A percentile compares a stretch with the other conserved stretches of the same genome.
Conservation (phyloP, 176 grass and related monocot species). For the Ananas comosus region DNA sequence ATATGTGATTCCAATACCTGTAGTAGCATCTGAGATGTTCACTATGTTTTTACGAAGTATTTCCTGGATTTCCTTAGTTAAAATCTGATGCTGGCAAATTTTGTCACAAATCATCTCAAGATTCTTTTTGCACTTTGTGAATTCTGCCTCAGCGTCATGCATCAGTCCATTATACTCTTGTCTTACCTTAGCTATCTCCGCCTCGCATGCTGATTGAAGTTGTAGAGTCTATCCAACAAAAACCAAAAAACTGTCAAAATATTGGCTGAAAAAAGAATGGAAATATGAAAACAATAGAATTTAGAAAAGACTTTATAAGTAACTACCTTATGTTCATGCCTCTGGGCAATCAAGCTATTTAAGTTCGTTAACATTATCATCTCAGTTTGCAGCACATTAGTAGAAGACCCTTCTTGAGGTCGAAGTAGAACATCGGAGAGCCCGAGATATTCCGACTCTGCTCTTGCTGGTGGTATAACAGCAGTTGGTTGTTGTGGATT, state of each 20-base stretch:
- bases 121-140: conserved; percentile 19
- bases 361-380: conserved; percentile 23
- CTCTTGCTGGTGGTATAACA: conserved; percentile 23
- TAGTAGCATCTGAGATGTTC: conserved; percentile 17
- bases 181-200: conserved; percentile 26
- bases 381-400: conserved; percentile 14
- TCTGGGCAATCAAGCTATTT: conserved; percentile 22
- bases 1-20: conserved; percentile 20
- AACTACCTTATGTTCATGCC: conserved; percentile 33
- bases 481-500: conserved; percentile 7
- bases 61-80: conserved; percentile 34
- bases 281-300: conserved; percentile 2
- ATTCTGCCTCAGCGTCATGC: conserved; percentile 27
- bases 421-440: conserved; percentile 18
- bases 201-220: conserved; percentile 22
- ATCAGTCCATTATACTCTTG: conserved; percentile 32
- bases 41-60: conserved; percentile 10
- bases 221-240: conserved; percentile 24
- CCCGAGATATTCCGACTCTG: conserved; percentile 2
- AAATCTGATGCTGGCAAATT: conserved; percentile 38
- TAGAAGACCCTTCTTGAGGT: conserved; percentile 16
- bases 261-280: conserved; percentile 10
- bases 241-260: neutral
- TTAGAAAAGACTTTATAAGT: conserved; percentile 15
- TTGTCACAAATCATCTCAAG: conserved; percentile 22